Conservation (phyloP, 768 basidiomycete genomes). For the Gymnopilus junonius region DNA sequence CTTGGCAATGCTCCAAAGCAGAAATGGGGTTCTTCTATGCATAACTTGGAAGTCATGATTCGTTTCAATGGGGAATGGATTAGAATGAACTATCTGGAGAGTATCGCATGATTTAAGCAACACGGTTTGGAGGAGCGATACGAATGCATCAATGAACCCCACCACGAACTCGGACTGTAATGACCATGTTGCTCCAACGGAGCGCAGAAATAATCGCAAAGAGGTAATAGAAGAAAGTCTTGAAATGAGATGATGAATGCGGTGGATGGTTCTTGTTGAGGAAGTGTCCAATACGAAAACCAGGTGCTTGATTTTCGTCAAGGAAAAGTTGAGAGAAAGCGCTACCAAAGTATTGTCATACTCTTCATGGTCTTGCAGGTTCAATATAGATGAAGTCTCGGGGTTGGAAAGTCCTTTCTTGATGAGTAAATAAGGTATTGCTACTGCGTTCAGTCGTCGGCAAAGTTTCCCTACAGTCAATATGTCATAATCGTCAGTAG, state of each 20-base stretch:
- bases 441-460: constrained; percentile 13
- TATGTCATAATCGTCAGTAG: neutral
- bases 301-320: constrained; percentile 12
- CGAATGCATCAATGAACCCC: neutral
- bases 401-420: constrained; percentile 5
- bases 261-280: constrained; percentile 8
- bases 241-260: constrained; percentile 11
- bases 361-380: constrained; percentile 4
- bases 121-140: neutral
- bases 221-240: constrained; percentile 14
- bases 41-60: neutral
- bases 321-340: constrained; percentile 14
- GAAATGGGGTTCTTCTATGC: neutral
- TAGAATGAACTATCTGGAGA: neutral
- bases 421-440: constrained; percentile 13
- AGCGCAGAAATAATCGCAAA: constrained; percentile 3
- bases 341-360: constrained; percentile 15
- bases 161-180: neutral
- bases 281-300: constrained; percentile 13
- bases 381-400: constrained; percentile 9
- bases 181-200: neutral
- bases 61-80: constrained; percentile 1
- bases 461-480: constrained; percentile 15
- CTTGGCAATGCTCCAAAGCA: neutral
- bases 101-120: constrained; percentile 1